Percentiles rank a stretch among this genome's conserved stretches.
Evolutionary conservation across 2,329 filamentous ascomycete genomes (phyloP).

Genomic region (Colletotrichum coccodes): DNA sequence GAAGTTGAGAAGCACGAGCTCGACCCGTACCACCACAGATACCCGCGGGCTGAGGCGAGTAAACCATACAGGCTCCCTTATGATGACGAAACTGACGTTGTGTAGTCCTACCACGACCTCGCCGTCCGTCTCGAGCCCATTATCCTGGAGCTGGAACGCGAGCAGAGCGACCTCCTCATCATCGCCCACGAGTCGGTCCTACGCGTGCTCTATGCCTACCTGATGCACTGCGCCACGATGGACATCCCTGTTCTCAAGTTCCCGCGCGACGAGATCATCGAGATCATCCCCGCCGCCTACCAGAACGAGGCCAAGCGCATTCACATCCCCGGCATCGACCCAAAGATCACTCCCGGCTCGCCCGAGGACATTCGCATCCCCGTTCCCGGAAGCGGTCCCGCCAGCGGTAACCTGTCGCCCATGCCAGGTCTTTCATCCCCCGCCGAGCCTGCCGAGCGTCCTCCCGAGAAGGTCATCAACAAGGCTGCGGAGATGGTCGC

Average conservation of each 20-base stretch:
- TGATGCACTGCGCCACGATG: slow-evolving; percentile 97
- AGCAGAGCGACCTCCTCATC: slow-evolving; percentile 97
- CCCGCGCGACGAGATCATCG: slow-evolving; percentile 96
- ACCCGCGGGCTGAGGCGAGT: slow-evolving; percentile 88
- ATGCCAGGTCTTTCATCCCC: slow-evolving; percentile 60
- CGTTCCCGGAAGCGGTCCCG: slow-evolving; percentile 61
- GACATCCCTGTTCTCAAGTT: slow-evolving; percentile 95
- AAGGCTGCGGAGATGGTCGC: slow-evolving; percentile 60
- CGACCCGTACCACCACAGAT: slow-evolving; percentile 97
- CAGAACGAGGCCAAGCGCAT: slow-evolving; percentile 96
- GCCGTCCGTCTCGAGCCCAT: slow-evolving; percentile 98
- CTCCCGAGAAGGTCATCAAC: slow-evolving; percentile 61
- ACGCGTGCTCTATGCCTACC: slow-evolving; percentile 93
- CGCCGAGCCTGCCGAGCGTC: slow-evolving; percentile 53
- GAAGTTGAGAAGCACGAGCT: slow-evolving; percentile 93
- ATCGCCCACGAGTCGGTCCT: slow-evolving; percentile 99
- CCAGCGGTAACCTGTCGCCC: slow-evolving; percentile 54
- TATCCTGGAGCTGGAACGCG: slow-evolving; percentile 94
- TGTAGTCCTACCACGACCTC: slow-evolving; percentile 94
- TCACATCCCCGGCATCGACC: slow-evolving; percentile 77
- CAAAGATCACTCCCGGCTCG: slow-evolving; percentile 77
- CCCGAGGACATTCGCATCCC: slow-evolving; percentile 86
- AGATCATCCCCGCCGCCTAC: slow-evolving; percentile 97
- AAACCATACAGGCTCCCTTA: neutral
- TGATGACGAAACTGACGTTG: slow-evolving; percentile 9